These are phyloP conservation scores for Pulveroboletus sp. DNA, from an alignment of 768 basidiomycete genomes.

Conservation along the genomic window DNA sequence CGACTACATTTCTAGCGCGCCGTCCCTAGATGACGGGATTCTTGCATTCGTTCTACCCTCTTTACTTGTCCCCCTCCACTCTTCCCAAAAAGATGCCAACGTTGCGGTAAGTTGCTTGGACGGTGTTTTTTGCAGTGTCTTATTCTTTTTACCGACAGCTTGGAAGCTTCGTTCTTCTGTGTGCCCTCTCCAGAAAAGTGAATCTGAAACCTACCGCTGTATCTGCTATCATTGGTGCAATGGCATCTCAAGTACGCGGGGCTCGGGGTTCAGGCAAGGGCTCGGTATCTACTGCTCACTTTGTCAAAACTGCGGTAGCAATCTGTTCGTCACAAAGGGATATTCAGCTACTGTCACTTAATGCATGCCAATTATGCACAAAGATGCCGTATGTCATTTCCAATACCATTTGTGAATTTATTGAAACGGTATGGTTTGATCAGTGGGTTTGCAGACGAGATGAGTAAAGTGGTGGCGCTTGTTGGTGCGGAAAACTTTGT, in stretches of 20 bases:
- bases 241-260: slow-evolving; percentile 47
- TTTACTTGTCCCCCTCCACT: slow-evolving; percentile 54
- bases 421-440: neutral
- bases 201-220: slow-evolving; percentile 57
- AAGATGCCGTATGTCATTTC: slow-evolving; percentile 45
- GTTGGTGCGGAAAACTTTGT: slow-evolving; percentile 56
- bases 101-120: slow-evolving; percentile 43
- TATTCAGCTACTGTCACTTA: slow-evolving; percentile 44
- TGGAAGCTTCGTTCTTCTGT: slow-evolving; percentile 70
- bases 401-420: neutral
- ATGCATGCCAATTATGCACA: slow-evolving; percentile 39
- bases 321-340: slow-evolving; percentile 63
- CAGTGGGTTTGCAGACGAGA: slow-evolving; percentile 48
- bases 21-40: slow-evolving; percentile 61
- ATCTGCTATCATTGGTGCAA: slow-evolving; percentile 52
- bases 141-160: slow-evolving; percentile 42
- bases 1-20: slow-evolving; percentile 67
- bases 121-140: neutral
- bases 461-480: slow-evolving; percentile 44
- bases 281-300: slow-evolving; percentile 52
- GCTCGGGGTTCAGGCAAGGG: slow-evolving; percentile 16
- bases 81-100: slow-evolving; percentile 43
- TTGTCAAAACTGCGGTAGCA: slow-evolving; percentile 62
- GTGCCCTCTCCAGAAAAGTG: slow-evolving; percentile 66
- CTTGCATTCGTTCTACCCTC: slow-evolving; percentile 66